Conservation (phyloP, 306 rosid species). For the Psophocarpus tetragonolobus region DNA sequence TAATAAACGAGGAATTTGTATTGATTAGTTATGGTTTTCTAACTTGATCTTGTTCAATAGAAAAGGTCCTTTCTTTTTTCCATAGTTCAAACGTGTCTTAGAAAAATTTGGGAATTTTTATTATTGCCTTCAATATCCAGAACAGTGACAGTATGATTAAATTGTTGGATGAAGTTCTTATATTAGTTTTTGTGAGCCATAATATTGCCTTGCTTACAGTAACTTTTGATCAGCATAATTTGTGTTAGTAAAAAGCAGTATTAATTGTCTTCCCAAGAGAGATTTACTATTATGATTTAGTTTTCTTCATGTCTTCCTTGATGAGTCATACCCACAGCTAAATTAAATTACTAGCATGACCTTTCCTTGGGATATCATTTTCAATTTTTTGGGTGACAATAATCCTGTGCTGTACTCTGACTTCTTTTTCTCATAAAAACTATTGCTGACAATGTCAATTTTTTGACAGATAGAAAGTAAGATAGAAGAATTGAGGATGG, state of each 20-base stretch:
- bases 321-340: not conserved
- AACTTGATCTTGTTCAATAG: not conserved
- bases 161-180: not conserved
- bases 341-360: not conserved
- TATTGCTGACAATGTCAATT: slow-evolving; percentile 66
- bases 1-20: not conserved
- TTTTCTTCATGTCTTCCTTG: slow-evolving; percentile 24
- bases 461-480: slow-evolving; percentile 53
- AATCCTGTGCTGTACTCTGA: slow-evolving; percentile 30
- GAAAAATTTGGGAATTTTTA: not conserved
- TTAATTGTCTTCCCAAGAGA: not conserved
- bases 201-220: not conserved
- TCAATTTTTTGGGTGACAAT: slow-evolving; percentile 13
- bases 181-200: not conserved
- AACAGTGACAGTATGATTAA: not conserved
- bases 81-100: too few species aligned
- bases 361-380: slow-evolving; percentile 17
- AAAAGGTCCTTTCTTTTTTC: not conserved
- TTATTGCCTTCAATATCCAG: not conserved
- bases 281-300: not conserved
- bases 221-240: not conserved
- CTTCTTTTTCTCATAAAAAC: slow-evolving; percentile 31
- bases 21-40: not conserved
- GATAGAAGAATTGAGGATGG: slow-evolving; percentile 67
- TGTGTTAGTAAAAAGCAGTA: not conserved